Evolutionary conservation across 805 yeast genomes (phyloP).

Genomic region (Cyberlindnera misumaiensis): DNA sequence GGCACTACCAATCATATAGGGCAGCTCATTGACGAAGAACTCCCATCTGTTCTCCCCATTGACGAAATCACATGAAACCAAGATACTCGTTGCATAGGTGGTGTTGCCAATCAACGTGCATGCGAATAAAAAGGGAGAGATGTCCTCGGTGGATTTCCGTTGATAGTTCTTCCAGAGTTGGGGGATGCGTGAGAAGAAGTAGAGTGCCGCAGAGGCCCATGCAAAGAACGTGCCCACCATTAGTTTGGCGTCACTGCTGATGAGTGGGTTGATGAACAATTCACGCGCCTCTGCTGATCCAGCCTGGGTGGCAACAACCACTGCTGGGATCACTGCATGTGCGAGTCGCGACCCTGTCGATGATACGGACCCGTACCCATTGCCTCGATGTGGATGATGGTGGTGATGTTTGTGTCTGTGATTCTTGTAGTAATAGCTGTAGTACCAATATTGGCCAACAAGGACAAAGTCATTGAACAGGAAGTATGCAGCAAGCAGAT

Average conservation of each 20-base stretch:
- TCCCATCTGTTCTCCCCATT: slow-evolving; percentile 24
- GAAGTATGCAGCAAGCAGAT: slow-evolving; percentile 65
- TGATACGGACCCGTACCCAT: neutral
- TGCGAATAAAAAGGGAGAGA: slow-evolving; percentile 72
- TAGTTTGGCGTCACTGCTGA: slow-evolving; percentile 2
- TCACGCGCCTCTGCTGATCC: slow-evolving; percentile 18
- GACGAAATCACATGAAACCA: slow-evolving; percentile 53
- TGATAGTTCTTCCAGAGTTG: slow-evolving; percentile 71
- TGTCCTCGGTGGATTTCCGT: slow-evolving; percentile 80
- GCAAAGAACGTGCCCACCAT: slow-evolving; percentile 47
- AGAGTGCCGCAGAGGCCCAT: slow-evolving; percentile 73
- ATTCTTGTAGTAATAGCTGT: slow-evolving; percentile 33
- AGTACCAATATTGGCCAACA: slow-evolving; percentile 66
- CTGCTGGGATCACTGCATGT: slow-evolving; percentile 17
- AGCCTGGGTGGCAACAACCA: slow-evolving; percentile 23
- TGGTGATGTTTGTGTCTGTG: slow-evolving; percentile 29
- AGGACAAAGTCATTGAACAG: slow-evolving; percentile 63
- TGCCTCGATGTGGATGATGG: slow-evolving; percentile 16
- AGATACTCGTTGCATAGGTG: slow-evolving; percentile 68
- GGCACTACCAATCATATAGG: slow-evolving; percentile 77
- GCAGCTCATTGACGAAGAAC: slow-evolving; percentile 65
- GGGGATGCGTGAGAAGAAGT: slow-evolving; percentile 76
- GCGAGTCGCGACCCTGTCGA: neutral
- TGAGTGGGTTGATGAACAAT: neutral
- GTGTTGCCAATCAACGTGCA: slow-evolving; percentile 76